Evolutionary conservation across 345 rosid genomes (phyloP).

Genomic region (Luvunga scandens): DNA sequence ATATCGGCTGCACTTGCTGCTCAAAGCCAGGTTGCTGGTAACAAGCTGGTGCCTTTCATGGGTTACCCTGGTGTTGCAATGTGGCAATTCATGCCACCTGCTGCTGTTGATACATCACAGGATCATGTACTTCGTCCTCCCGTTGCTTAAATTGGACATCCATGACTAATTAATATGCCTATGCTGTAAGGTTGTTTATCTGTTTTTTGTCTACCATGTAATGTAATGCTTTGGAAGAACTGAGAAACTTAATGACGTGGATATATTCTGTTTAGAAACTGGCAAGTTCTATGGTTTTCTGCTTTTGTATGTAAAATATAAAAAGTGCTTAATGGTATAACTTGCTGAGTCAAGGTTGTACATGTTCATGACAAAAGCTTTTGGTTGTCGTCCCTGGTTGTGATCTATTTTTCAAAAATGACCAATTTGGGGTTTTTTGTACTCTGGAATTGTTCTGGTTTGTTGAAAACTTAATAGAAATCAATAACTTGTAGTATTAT

Average conservation of each 20-base stretch:
- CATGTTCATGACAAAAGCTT: background rate
- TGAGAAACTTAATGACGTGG: conserved; percentile 2
- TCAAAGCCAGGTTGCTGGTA: conserved; percentile 18
- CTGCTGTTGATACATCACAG: conserved; percentile 23
- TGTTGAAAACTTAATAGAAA: background rate
- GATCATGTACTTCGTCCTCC: conserved; percentile 23
- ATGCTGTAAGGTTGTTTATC: background rate
- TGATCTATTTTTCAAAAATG: background rate
- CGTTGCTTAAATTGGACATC: conserved; percentile 18
- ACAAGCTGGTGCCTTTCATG: conserved; percentile 20
- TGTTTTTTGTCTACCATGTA: background rate
- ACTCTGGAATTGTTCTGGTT: background rate
- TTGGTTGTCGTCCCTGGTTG: background rate
- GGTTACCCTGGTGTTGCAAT: conserved; percentile 24
- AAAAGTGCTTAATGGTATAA: conserved; percentile 3
- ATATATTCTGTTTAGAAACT: conserved; percentile 4
- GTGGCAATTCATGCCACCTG: conserved; percentile 30
- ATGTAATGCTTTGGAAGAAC: background rate
- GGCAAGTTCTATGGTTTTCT: background rate
- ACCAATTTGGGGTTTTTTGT: background rate
- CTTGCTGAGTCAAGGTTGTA: background rate
- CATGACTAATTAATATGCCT: conserved; percentile 7
- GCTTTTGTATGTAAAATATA: conserved; percentile 1
- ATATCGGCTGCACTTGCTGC: conserved; percentile 11
- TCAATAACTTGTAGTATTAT: background rate